Base-by-base conservation (phyloP, 345 rosid species). In the Syzygium aromaticum region DNA sequence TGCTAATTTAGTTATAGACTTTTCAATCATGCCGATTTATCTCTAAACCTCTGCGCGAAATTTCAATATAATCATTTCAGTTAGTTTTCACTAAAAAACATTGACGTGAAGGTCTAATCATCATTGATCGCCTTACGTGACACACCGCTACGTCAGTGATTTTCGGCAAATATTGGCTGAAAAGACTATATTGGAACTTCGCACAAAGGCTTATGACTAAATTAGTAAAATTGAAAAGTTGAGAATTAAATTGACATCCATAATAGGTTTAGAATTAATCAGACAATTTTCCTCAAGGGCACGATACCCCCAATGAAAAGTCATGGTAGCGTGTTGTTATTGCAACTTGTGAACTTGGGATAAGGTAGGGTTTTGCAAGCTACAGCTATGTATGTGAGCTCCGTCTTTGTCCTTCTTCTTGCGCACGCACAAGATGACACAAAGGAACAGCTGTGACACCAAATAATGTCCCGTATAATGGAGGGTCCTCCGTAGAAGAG, bases 121-220 rank as follows among this genome's bases (percentile, higher is more conserved):
- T 59, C 3, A 3, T 2, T 7, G 0, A 14, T 14, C 5, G 17
- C 15, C 54, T 0, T 15, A 52, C 6, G 19, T 13, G 19, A 4
- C 19, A 52, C 6, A 5, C 19, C 15, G 1, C 5, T 0, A 52
- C 17, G 0, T 52, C 5, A 13, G 38, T 1, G 10, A n/a, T n/a
- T 61, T n/a, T 1, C 1, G 1, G 3, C 0, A 4, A 19, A 38
- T 19, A 19, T 73, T 21, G 10, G 15, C 1, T 4, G 0, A 2
- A 38, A 3, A 16, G 8, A 38, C 6, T 30, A 17, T 0, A 67
- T 67, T 30, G 8, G 1, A 30, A 67, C 17, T 33, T 67, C 12
- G 1, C 12, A 0, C 15, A 19, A 73, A 73, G 3, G 11, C 10
- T 19, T 73, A 19, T 0, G 2, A 22, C 0, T 73, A 10, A 73